Percentiles rank a stretch among this genome's conserved stretches.
Evolutionary conservation across 306 rosid genomes (phyloP).

Genomic region (Cucurbita ficifolia): DNA sequence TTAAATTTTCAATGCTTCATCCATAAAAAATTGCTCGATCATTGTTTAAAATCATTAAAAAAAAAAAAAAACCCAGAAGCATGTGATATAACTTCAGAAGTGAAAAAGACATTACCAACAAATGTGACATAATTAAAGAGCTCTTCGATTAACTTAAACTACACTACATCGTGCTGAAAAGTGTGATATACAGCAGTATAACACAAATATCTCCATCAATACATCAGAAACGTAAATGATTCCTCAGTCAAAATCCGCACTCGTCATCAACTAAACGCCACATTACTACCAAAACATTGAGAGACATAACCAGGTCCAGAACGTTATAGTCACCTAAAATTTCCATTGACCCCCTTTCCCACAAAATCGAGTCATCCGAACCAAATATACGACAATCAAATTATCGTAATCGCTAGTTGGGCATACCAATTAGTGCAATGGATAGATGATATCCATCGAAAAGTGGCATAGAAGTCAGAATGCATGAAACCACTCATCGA

Average conservation of each 20-base stretch:
- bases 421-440: neutral
- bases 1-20: neutral
- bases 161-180: neutral
- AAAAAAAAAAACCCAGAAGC: neutral
- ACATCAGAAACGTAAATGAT: neutral
- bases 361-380: neutral
- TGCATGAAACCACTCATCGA: neutral
- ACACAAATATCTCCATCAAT: neutral
- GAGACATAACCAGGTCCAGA: neutral
- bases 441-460: slow-evolving; percentile 8
- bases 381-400: slow-evolving; percentile 1
- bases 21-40: neutral
- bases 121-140: neutral
- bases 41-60: neutral
- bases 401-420: neutral
- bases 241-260: neutral
- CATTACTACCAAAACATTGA: neutral
- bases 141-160: neutral
- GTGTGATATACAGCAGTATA: neutral
- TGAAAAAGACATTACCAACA: neutral
- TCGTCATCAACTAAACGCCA: neutral
- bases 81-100: neutral
- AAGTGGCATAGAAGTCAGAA: neutral
- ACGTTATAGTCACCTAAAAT: neutral
- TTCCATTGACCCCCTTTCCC: neutral